Base-by-base conservation (phyloP, 208 protist genomes). In the Trypanosoma mega region DNA sequence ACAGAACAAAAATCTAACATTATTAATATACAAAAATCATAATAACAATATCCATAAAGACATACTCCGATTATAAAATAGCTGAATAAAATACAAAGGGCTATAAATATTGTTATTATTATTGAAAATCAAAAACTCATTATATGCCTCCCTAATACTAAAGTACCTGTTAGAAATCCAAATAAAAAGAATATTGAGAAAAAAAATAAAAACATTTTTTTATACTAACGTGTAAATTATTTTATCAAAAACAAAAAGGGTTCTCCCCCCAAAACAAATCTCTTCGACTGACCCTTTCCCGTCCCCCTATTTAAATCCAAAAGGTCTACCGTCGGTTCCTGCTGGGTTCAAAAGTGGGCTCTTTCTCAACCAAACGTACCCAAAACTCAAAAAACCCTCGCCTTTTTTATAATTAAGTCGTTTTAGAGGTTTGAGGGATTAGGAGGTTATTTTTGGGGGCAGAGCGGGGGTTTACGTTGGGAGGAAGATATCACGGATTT, bases 21-120 rank as follows among this genome's bases (percentile, higher is more conserved):
- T 63, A 87, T 66, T 51, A 91, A 53, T 63, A 91, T 45, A 74
- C 75, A 82, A 70, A 91, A 80, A 79, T 90, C 80, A 75, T 87
- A 90, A 78, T 83, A 85, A 58, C 52, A 73, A 73, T 80, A 90
- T 29, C 78, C 78, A 78, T 91, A 91, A 57, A 91, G 61, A 68
- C 84, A 87, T 31, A 85, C 57, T 54, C 53, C 52, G 53, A 91
- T 46, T 63, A 70, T 73, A 76, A 87, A 87, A 79, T 78, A 85
- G 74, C 54, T 72, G 74, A 82, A 82, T 56, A 85, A 45, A 58
- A 50, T 74, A 49, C 29, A 44, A 54, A 88, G 51, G 44, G 60
- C 62, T 39, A 80, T 64, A 67, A 77, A 80, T 51, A 85, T 57
- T 53, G 44, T 54, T 66, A 78, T 62, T 54, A 83, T 45, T 45